Evolutionary conservation across 805 yeast genomes (phyloP), one percentile per base, ranked within the genome.

Genomic region (Danielia oregonensis): DNA sequence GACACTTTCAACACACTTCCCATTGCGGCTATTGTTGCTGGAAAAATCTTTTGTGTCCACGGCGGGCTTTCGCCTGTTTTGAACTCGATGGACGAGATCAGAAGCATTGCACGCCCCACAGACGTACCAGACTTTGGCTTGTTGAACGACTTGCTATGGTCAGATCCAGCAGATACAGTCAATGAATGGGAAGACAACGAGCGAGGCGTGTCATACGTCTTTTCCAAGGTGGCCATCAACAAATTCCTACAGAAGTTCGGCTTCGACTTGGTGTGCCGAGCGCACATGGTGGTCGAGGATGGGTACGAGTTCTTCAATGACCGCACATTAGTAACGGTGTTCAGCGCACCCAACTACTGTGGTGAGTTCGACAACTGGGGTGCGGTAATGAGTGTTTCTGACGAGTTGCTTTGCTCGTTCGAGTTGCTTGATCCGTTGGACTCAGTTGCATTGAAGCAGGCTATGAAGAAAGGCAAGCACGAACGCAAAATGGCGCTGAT

Each of bases 1-100:
- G 98, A 93, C 65, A 88, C 96, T 1, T 93, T 93, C 68, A 93
- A 93, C 57, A 85, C 96, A 0, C 68, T 93, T 44, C 98, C 98
- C 7, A 81, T 93, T 36, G 95, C 97, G 2, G 97, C 97, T 2
- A 80, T 87, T 22, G 96, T 93, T 23, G 96, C 95, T 1, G 89
- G 91, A 30, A 93, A 88, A 64, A 93, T 93, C 35, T 93, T 93
- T 53, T 85, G 93, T 54, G 91, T 84, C 36, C 94, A 84, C 59
- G 94, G 94, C 5, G 94, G 94, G 0, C 68, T 84, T 32, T 76
- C 85, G 24, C 94, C 94, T 0, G 84, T 80, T 11, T 69, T 84
- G 37, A 78, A 78, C 43, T 70, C 76, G 28, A 74, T 85, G 76
- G 84, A 82, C 54, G 91, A 84, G 52, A 84, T 84, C 37, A 65